Evolutionary conservation across 495 filamentous ascomycete species (phyloP), one percentile per base, ranked within the genome.

Genomic region (Tuber magnatum): DNA sequence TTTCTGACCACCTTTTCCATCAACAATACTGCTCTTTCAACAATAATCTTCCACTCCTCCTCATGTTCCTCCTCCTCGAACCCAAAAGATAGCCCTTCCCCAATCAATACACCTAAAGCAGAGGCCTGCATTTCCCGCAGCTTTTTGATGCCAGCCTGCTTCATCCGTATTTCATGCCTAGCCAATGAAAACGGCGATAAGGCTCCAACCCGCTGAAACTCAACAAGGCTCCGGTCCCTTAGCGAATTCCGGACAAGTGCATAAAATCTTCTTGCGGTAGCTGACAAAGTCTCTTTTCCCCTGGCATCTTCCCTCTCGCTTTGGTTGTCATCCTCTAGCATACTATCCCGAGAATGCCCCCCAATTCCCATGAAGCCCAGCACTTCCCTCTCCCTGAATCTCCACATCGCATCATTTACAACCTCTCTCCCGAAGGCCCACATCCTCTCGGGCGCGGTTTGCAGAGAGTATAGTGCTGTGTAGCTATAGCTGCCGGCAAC

Each of bases 101-200:
- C 92, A 81, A 97, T 89, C 5, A 98, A 86, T 18, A 97, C 87
- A 4, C 95, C 95, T 7, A 98, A 85, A 20, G 92, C 92, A 80
- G 91, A 92, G n/a, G 94, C 92, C 74, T 91, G 92, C 82, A 93
- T 87, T 80, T 93, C 89, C 61, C 91, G 88, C 56, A 94, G 85
- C 70, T 86, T 86, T 76, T 87, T 87, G 46, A 99, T 86, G 20
- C 83, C 84, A n/a, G 86, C 84, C 83, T 88, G 90, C 80, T 94
- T 97, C 72, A 84, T 83, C 28, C 88, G 86, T 14, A 92, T 90
- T 77, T 97, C 90, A 22, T 90, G 85, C 42, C 92, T 88, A 71
- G 88, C 90, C 9, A 90, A 81, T 40, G 91, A 88, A 72, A 97
- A 86, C 6, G 93, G 93, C 9, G 90, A 90, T 40, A 92, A 85